These are phyloP conservation scores for Graphilbum ipis-grandicollis DNA, from an alignment of 2,329 filamentous ascomycete genomes.

Conservation along the genomic window DNA sequence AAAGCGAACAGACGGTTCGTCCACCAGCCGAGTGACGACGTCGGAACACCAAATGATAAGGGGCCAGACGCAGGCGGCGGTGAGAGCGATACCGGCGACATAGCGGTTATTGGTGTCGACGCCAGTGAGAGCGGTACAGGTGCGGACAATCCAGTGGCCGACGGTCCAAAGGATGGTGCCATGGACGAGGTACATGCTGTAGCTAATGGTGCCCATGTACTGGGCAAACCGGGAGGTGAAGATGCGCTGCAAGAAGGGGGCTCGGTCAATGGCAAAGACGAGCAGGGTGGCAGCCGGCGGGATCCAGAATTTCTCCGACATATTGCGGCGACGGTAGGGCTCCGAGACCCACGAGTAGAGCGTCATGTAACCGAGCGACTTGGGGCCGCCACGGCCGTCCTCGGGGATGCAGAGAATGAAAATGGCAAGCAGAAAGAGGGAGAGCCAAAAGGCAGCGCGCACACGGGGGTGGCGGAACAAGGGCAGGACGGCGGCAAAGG, in stretches of 20 bases:
- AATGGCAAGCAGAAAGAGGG: not conserved
- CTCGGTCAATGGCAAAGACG: slow-evolving; percentile 11
- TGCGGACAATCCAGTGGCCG: slow-evolving; percentile 19
- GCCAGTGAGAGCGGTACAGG: slow-evolving; percentile 20
- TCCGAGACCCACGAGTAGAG: slow-evolving; percentile 8
- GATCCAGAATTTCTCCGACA: slow-evolving; percentile 13
- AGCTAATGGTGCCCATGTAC: slow-evolving; percentile 43
- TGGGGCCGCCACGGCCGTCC: slow-evolving; percentile 6
- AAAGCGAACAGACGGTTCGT: slow-evolving; percentile 37
- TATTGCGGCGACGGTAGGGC: slow-evolving; percentile 5
- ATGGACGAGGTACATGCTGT: slow-evolving; percentile 44
- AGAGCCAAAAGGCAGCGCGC: not conserved
- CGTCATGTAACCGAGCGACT: slow-evolving; percentile 2
- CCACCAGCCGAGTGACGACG: slow-evolving; percentile 36
- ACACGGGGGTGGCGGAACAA: not conserved
- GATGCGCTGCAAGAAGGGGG: slow-evolving; percentile 10
- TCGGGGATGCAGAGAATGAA: slow-evolving; percentile 9
- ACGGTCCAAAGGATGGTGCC: slow-evolving; percentile 34
- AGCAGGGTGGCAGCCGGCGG: slow-evolving; percentile 10
- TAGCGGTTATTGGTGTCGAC: slow-evolving; percentile 24
- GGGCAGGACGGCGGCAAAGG: slow-evolving; percentile 15
- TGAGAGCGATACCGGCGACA: slow-evolving; percentile 27
- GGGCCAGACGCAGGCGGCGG: slow-evolving; percentile 29
- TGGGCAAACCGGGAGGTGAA: slow-evolving; percentile 13
- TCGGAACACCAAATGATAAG: slow-evolving; percentile 36